These are phyloP conservation scores for Samsoniella hepiali DNA, from an alignment of 2,329 filamentous ascomycete genomes.

Conservation along the genomic window DNA sequence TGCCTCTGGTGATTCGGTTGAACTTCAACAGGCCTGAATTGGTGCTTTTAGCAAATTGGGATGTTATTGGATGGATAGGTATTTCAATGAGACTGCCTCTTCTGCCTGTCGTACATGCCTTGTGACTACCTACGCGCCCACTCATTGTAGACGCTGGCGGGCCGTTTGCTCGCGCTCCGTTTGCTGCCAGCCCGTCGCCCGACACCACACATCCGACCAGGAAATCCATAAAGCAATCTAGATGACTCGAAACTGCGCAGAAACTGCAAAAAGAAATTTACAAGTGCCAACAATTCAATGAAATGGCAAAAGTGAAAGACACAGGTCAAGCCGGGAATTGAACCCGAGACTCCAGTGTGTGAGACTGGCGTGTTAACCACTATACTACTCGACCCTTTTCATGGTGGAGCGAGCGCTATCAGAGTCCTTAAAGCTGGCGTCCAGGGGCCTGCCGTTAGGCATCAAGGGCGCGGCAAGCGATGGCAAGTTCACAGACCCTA, in stretches of 20 bases:
- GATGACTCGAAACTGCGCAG: neutral
- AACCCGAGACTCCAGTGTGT: slow-evolving; percentile 25
- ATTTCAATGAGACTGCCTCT: no score
- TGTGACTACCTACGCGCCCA: neutral
- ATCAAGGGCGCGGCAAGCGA: neutral
- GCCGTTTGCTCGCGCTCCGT: neutral
- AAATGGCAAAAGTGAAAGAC: neutral
- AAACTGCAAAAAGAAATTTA: neutral
- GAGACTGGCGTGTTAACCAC: slow-evolving; percentile 25
- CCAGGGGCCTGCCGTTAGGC: neutral
- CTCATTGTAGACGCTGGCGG: neutral
- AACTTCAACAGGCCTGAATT: no score
- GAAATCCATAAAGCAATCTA: neutral
- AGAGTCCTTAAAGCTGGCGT: neutral
- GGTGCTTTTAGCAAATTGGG: no score
- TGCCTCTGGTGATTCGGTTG: neutral
- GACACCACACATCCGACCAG: neutral
- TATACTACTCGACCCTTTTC: slow-evolving; percentile 23
- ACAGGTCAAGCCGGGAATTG: slow-evolving; percentile 22
- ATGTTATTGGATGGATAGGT: no score
- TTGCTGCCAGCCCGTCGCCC: neutral
- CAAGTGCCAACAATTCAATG: neutral
- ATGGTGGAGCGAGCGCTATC: neutral
- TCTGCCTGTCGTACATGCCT: no score
- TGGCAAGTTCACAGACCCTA: neutral